phyloP scores from a whole-genome alignment of 805 yeast species.

The Cyberlindnera samutprakarnensis region DNA sequence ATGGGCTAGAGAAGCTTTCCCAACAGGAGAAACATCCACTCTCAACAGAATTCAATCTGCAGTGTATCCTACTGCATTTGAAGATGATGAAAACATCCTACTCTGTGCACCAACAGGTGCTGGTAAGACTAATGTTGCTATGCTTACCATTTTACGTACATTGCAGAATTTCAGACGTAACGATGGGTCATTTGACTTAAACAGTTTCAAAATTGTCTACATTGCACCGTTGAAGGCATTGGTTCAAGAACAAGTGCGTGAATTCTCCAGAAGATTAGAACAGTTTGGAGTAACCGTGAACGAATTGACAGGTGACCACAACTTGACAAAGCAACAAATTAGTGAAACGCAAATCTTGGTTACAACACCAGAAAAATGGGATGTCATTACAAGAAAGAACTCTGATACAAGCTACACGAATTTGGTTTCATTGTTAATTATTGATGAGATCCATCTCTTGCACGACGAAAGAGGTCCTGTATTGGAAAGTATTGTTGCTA shows the following conservation, averaged over 20 bases:
- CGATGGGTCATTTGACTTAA: constrained; percentile 43
- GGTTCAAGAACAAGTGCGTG: constrained; percentile 91
- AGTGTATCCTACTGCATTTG: constrained; percentile 73
- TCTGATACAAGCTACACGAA: constrained; percentile 58
- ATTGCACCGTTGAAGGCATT: constrained; percentile 92
- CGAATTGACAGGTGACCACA: constrained; percentile 88
- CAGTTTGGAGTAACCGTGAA: constrained; percentile 65
- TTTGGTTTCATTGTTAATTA: constrained; percentile 61
- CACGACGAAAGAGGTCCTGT: constrained; percentile 97
- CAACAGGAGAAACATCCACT: constrained; percentile 51
- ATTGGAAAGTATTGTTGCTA: constrained; percentile 75
- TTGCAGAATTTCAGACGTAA: constrained; percentile 44
- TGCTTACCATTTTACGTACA: constrained; percentile 66
- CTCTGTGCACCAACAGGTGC: constrained; percentile 99
- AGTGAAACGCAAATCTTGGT: constrained; percentile 74
- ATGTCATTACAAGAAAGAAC: constrained; percentile 81
- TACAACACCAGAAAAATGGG: constrained; percentile 98
- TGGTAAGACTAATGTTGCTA: constrained; percentile 95
- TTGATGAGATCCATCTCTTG: constrained; percentile 88
- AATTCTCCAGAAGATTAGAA: constrained; percentile 62
- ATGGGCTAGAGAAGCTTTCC: constrained; percentile 80
- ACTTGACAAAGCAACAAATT: constrained; percentile 68
- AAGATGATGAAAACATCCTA: constrained; percentile 60
- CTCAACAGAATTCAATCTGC: constrained; percentile 81
- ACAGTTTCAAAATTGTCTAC: constrained; percentile 70